A percentile compares a stretch with the other conserved stretches of the same genome.
phyloP scores from a whole-genome alignment of 2,329 filamentous ascomycete genomes.

The Colletotrichum sp. region DNA sequence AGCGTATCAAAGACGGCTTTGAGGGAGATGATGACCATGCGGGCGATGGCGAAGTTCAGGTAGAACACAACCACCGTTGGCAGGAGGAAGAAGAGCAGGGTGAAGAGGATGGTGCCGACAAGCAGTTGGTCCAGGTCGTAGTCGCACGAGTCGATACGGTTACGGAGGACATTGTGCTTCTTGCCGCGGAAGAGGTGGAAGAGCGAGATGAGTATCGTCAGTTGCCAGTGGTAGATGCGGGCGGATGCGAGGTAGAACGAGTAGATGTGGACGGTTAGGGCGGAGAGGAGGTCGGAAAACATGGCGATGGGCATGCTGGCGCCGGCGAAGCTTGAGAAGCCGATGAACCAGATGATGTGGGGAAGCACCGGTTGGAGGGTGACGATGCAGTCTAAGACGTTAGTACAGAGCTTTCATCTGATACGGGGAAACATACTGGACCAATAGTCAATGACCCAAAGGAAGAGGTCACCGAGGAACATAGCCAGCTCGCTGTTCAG shows the following conservation, averaged over 20 bases:
- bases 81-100: constrained; percentile 89
- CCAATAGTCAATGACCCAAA: constrained; percentile 99
- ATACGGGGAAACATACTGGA: constrained; percentile 63
- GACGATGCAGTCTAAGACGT: constrained; percentile 71
- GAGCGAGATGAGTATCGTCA: constrained; percentile 95
- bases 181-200: constrained; percentile 98
- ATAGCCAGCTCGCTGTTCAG: constrained; percentile 90
- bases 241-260: constrained; percentile 97
- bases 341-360: constrained; percentile 87
- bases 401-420: constrained; percentile 17
- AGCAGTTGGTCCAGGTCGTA: constrained; percentile 97
- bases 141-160: constrained; percentile 98
- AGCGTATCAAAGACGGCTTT: constrained; percentile 92
- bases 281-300: constrained; percentile 90
- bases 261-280: constrained; percentile 95
- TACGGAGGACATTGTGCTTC: constrained; percentile 95
- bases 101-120: constrained; percentile 95
- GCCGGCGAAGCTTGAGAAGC: constrained; percentile 92
- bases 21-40: constrained; percentile 92
- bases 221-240: constrained; percentile 97
- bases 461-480: constrained; percentile 94
- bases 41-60: constrained; percentile 89
- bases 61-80: constrained; percentile 98
- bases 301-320: constrained; percentile 97
- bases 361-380: constrained; percentile 82